phyloP scores from a whole-genome alignment of 2,329 filamentous ascomycete species.

The Fusarium tanahbumbuense region DNA sequence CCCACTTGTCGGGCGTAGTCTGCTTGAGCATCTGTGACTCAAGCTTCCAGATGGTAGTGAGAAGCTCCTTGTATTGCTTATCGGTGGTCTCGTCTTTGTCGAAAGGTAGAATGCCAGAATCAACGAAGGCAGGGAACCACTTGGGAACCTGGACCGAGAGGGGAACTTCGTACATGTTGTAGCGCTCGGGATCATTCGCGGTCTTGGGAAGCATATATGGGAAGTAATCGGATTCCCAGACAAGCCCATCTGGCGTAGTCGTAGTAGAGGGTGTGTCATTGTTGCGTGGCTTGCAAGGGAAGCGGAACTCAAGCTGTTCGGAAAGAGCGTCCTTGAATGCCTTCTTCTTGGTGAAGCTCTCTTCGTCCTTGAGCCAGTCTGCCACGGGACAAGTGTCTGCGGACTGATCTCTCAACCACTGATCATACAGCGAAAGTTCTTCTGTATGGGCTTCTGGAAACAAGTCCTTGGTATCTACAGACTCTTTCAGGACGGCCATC shows the following conservation, averaged over 20 bases:
- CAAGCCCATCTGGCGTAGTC: background rate
- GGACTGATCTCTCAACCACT: constrained; percentile 13
- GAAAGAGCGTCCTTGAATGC: constrained; percentile 17
- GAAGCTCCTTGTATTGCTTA: constrained; percentile 34
- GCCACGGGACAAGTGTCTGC: constrained; percentile 2
- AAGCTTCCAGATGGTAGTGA: constrained; percentile 32
- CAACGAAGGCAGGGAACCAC: constrained; percentile 36
- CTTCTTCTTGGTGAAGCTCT: constrained; percentile 7
- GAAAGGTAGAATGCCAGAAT: constrained; percentile 25
- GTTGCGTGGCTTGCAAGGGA: background rate
- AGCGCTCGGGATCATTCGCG: background rate
- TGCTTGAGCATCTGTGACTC: constrained; percentile 18
- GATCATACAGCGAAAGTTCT: constrained; percentile 5
- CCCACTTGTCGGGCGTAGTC: constrained; percentile 21
- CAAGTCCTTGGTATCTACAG: constrained; percentile 1
- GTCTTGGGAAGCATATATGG: constrained; percentile 13
- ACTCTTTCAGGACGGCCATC: constrained; percentile 22
- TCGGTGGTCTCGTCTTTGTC: background rate
- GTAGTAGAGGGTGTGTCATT: background rate
- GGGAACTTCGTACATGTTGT: constrained; percentile 10
- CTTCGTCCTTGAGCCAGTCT: constrained; percentile 9
- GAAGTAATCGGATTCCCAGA: constrained; percentile 1
- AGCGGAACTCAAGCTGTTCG: constrained; percentile 17
- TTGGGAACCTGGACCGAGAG: constrained; percentile 20
- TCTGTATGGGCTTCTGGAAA: background rate